Evolutionary conservation across 306 rosid genomes (phyloP).

Genomic region (Vigna hirtella): DNA sequence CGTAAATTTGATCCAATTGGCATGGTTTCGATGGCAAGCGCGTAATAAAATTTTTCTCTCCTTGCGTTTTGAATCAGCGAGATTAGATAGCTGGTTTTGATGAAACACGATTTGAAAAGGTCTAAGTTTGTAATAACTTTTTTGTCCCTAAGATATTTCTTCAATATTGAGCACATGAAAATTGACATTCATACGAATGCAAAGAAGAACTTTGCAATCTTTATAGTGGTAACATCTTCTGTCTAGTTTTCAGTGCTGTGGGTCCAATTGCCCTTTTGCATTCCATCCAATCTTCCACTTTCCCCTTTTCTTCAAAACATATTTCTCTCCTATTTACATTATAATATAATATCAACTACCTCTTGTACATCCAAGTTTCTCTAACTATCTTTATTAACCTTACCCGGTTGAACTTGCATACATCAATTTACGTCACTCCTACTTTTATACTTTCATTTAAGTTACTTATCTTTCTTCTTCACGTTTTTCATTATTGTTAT

Average conservation of each 20-base stretch:
- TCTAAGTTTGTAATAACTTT: background rate
- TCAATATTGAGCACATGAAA: constrained; percentile 2
- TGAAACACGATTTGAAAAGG: background rate
- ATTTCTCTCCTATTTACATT: background rate
- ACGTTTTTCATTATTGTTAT: too few relatives aligned
- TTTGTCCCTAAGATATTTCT: constrained; percentile 2
- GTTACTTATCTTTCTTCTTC: too few relatives aligned
- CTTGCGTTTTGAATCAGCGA: background rate
- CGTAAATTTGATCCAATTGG: background rate
- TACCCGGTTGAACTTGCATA: background rate
- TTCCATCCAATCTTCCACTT: constrained; percentile 1
- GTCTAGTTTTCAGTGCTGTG: constrained; percentile 7
- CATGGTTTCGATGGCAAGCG: background rate
- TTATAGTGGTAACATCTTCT: background rate
- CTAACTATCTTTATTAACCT: background rate
- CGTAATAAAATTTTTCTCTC: too few relatives aligned
- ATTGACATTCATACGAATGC: background rate
- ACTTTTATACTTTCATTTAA: background rate
- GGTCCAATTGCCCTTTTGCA: background rate
- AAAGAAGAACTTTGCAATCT: constrained; percentile 3
- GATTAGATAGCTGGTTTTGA: constrained; percentile 29
- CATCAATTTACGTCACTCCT: background rate
- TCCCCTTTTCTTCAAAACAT: background rate
- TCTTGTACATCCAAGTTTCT: background rate
- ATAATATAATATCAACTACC: too few relatives aligned